Evolutionary conservation across 176 grass and related monocot species (phyloP), one percentile per base, ranked within the genome.

Genomic region (Bothriochloa decipiens): DNA sequence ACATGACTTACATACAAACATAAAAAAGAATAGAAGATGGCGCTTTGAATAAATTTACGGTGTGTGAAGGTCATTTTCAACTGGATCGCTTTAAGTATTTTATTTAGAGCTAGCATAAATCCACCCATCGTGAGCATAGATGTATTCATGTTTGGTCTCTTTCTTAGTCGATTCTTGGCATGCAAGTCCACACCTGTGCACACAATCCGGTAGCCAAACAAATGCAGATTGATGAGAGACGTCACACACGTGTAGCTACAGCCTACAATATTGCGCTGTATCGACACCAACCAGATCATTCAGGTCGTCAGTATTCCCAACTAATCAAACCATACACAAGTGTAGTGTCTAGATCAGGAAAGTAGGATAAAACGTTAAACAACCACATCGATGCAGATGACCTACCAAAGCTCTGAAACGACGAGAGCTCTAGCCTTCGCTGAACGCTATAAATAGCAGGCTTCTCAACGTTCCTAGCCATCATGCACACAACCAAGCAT

Each of bases 271-370:
- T 57, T 9, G 22, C 12, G 1, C 70, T 28, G 20, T 22, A 46
- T 37, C 29, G 22, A 76, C 9, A 76, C 9, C 49, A 60, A 76
- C 28, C 20, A 28, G 15, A 49, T 82, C 40, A 12, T 43, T 14
- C 4, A 37, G 20, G 35, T 84, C 60, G 46, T 84, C 81, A 67
- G 29, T 58, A n/a, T 84, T 88, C 76, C 15, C 64, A 80, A 65
- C 68, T 8, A 67, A 45, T 4, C n/a, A 74, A 74, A 74, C 71
- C 43, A 28, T 75, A 80, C 81, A 66, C 8, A 50, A 37, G 17
- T 53, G 49, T 14, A 32, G 11, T 17, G 25, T 6, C 11, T 18
- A 74, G 25, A 27, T 74, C 25, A 74, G 26, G 43, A 32, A 22
- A 77, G 6, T 10, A 4, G 26, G 5, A 74, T 9, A 74, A 26